Percentiles rank a stretch among this genome's conserved stretches.
Evolutionary conservation across 2,329 filamentous ascomycete species (phyloP).

Genomic region (Fusarium sp.): DNA sequence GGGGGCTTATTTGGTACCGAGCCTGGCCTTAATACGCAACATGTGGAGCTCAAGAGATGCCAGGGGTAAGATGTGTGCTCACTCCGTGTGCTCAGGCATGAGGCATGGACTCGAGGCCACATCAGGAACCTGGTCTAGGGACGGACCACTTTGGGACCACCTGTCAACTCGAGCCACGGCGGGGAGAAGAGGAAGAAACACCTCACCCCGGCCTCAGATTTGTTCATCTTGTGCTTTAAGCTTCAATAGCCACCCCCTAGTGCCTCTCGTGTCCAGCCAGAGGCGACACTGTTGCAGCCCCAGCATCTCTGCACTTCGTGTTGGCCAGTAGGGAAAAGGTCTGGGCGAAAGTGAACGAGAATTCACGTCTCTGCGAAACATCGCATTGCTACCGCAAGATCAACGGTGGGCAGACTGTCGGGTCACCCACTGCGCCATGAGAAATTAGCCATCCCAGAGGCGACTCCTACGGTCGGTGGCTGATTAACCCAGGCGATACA

Average conservation of each 20-base stretch:
- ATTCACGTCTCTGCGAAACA: constrained; percentile 4
- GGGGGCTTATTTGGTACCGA: constrained; percentile 47
- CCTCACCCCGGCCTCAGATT: constrained; percentile 43
- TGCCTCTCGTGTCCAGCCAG: constrained; percentile 29
- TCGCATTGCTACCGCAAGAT: constrained; percentile 30
- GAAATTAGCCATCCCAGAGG: constrained; percentile 27
- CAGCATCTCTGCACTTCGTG: constrained; percentile 26
- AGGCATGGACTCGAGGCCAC: constrained; percentile 39
- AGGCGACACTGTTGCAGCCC: constrained; percentile 36
- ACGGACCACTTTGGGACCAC: constrained; percentile 45
- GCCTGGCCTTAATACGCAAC: constrained; percentile 48
- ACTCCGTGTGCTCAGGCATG: constrained; percentile 11
- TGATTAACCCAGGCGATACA: constrained; percentile 25
- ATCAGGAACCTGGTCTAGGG: constrained; percentile 40
- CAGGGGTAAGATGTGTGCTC: constrained; percentile 38
- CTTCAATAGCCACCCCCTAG: constrained; percentile 42
- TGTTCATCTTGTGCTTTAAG: constrained; percentile 26
- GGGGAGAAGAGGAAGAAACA: constrained; percentile 45
- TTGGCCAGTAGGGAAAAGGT: constrained; percentile 33
- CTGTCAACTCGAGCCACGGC: constrained; percentile 49
- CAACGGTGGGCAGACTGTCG: constrained; percentile 33
- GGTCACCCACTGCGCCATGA: constrained; percentile 34
- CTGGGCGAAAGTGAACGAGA: constrained; percentile 18
- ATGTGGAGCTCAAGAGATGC: constrained; percentile 42
- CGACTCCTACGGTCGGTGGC: constrained; percentile 22